A percentile compares a stretch with the other conserved stretches of the same genome.
Conservation (phyloP, 176 grass and related monocot species). For the Carex parvula region DNA sequence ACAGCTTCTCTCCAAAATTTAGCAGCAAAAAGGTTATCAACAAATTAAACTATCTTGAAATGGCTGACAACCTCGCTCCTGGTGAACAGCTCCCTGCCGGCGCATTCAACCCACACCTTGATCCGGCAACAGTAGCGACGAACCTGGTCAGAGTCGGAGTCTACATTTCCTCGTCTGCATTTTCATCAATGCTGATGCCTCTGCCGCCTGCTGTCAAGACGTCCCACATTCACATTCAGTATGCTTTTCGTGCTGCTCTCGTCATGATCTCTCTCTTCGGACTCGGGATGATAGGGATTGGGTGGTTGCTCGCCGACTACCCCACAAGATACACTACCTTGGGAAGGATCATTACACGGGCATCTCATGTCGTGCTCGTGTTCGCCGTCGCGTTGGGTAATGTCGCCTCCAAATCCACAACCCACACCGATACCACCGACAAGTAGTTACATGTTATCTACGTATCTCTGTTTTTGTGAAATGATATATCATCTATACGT, state of each 20-base stretch:
- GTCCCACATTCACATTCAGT: not conserved
- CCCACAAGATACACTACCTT: not conserved
- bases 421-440: not conserved
- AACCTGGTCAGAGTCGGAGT: not conserved
- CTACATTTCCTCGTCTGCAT: not conserved
- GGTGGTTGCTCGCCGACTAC: not conserved
- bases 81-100: not conserved
- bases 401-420: not conserved
- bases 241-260: not conserved
- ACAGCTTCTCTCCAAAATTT: too few species aligned
- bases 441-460: too few species aligned
- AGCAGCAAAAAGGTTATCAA: too few species aligned
- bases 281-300: not conserved
- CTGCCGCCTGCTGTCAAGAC: not conserved
- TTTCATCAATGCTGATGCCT: not conserved
- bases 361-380: conserved; percentile 3
- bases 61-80: not conserved
- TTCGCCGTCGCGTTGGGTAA: not conserved
- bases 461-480: too few species aligned
- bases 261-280: not conserved
- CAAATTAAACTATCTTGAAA: not conserved
- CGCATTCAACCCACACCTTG: not conserved
- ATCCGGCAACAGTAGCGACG: not conserved
- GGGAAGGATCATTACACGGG: not conserved
- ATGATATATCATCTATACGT: too few species aligned